Percentiles rank a stretch among this genome's conserved stretches.
These are phyloP conservation scores for Stromatinia cepivora DNA, from an alignment of 2,329 filamentous ascomycete species.

Conservation along the genomic window DNA sequence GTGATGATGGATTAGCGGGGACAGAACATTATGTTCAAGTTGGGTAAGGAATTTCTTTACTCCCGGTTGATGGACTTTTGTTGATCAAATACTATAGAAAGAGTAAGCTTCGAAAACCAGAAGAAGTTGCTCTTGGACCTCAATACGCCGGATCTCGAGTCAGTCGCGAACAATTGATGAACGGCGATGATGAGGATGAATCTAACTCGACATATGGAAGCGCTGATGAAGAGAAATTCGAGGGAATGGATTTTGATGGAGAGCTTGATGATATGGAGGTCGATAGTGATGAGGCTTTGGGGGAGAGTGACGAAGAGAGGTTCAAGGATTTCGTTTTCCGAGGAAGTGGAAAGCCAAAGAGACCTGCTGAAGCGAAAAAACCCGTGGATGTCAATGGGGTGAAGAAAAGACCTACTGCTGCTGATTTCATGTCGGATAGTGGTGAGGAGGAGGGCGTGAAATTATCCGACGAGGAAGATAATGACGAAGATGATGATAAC, in stretches of 20 bases:
- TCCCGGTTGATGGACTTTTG: not conserved
- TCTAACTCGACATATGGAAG: slow-evolving; percentile 33
- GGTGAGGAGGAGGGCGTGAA: slow-evolving; percentile 42
- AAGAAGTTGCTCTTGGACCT: slow-evolving; percentile 68
- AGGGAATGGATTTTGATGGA: slow-evolving; percentile 57
- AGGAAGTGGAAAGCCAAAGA: slow-evolving; percentile 55
- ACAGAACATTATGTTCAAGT: slow-evolving; percentile 87
- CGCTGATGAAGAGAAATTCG: slow-evolving; percentile 40
- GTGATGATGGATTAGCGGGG: slow-evolving; percentile 57
- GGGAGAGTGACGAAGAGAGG: slow-evolving; percentile 78
- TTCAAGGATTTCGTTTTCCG: slow-evolving; percentile 72
- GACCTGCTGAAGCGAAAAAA: not conserved
- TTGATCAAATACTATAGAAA: slow-evolving; percentile 53
- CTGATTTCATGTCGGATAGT: slow-evolving; percentile 56
- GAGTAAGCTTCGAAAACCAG: slow-evolving; percentile 77
- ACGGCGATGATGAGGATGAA: slow-evolving; percentile 54
- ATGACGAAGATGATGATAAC: slow-evolving; percentile 38
- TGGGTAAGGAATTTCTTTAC: slow-evolving; percentile 50
- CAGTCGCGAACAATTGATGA: slow-evolving; percentile 65
- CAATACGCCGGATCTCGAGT: slow-evolving; percentile 78
- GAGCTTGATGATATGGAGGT: slow-evolving; percentile 58
- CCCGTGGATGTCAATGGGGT: slow-evolving; percentile 36
- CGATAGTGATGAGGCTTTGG: slow-evolving; percentile 69
- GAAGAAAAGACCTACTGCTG: slow-evolving; percentile 50
- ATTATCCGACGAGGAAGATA: slow-evolving; percentile 34